A percentile compares a stretch with the other conserved stretches of the same genome.
Conservation (phyloP, 1,284 basidiomycete genomes). For the Leccinum pachyderme region DNA sequence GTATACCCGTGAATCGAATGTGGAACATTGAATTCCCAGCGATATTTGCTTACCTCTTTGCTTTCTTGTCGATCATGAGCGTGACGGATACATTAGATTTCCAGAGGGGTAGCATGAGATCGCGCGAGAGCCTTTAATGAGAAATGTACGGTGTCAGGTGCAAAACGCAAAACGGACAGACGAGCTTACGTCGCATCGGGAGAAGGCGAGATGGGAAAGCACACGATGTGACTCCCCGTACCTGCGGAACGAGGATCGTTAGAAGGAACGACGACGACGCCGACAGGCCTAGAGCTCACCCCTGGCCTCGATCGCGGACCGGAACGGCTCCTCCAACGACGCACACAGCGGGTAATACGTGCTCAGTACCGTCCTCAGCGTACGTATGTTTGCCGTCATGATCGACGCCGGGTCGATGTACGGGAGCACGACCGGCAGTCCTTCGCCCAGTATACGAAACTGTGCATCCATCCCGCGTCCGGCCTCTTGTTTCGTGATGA, state of each 20-base stretch:
- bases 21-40: neutral
- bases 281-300: constrained; percentile 34
- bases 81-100: constrained; percentile 83
- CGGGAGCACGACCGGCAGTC: constrained; percentile 78
- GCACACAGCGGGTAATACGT: constrained; percentile 76
- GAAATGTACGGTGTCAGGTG: constrained; percentile 4
- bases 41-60: constrained; percentile 67
- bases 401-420: constrained; percentile 70
- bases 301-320: constrained; percentile 44
- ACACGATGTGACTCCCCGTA: constrained; percentile 72
- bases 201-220: constrained; percentile 56
- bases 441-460: constrained; percentile 83
- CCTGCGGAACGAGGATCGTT: constrained; percentile 35
- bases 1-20: neutral
- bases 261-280: neutral
- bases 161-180: neutral
- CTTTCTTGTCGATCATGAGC: constrained; percentile 92
- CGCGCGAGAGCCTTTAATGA: constrained; percentile 59
- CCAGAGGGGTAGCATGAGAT: constrained; percentile 86
- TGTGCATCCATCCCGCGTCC: constrained; percentile 55
- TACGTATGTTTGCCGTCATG: constrained; percentile 55
- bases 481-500: constrained; percentile 69
- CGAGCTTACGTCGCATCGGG: constrained; percentile 54
- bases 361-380: constrained; percentile 68
- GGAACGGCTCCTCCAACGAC: constrained; percentile 62